These are phyloP conservation scores for Fusarium sacchari DNA, from an alignment of 2,329 filamentous ascomycete genomes.

Conservation along the genomic window DNA sequence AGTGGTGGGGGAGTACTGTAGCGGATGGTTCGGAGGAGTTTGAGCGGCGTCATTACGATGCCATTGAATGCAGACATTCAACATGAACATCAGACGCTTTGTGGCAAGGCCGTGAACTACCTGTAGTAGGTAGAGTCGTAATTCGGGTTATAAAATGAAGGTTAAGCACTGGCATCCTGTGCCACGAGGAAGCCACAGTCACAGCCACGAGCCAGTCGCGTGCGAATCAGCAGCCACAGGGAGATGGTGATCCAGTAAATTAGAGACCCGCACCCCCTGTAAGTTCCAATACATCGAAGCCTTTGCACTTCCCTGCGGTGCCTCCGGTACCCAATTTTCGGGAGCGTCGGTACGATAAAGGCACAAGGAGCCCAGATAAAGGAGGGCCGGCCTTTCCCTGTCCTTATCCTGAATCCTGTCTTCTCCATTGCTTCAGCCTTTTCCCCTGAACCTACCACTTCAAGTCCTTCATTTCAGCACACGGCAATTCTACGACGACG, in stretches of 20 bases:
- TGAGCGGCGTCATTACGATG: conserved; percentile 9
- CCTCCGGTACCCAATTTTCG: conserved; percentile 31
- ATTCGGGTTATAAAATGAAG: conserved; percentile 12
- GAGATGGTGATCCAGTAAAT: conserved; percentile 11
- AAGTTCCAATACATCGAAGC: conserved; percentile 1
- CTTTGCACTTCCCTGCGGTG: not conserved
- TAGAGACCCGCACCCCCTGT: conserved; percentile 8
- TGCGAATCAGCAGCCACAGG: not conserved
- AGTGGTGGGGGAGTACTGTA: not conserved
- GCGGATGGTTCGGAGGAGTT: conserved; percentile 16
- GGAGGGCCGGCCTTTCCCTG: conserved; percentile 15
- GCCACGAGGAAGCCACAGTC: conserved; percentile 33
- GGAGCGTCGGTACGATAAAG: conserved; percentile 34
- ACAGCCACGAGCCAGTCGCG: not conserved
- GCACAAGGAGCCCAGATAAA: conserved; percentile 18
- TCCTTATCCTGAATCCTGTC: conserved; percentile 16
- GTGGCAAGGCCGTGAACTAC: not conserved
- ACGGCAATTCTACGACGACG: conserved; percentile 4
- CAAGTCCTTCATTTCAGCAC: not conserved
- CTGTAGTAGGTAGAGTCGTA: no score
- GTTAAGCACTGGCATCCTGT: not conserved
- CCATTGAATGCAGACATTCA: not conserved
- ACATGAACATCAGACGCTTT: not conserved
- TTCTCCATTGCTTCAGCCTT: conserved; percentile 21
- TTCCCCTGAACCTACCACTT: conserved; percentile 26